phyloP scores from a whole-genome alignment of 257 asterid species.

The Handroanthus guayacan region DNA sequence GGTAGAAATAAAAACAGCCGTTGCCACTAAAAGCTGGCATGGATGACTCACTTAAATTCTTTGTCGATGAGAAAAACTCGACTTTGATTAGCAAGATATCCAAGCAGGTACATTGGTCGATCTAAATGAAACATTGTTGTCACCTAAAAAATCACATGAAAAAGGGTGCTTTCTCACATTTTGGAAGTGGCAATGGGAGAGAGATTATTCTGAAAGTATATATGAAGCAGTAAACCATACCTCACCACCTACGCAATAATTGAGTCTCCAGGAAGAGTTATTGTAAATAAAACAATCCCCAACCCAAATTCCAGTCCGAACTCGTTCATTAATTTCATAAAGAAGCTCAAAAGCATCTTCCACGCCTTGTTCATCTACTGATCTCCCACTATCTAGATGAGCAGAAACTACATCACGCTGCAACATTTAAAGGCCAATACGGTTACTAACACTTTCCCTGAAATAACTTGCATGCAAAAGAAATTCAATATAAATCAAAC shows the following conservation, averaged over 20 bases:
- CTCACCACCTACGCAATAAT: conserved; percentile 99
- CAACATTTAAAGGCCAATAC: conserved; percentile 39
- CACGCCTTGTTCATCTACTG: conserved; percentile 92
- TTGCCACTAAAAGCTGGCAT: conserved; percentile 22
- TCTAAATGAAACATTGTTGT: conserved; percentile 98
- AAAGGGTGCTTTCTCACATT: conserved; percentile 26
- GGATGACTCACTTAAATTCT: conserved; percentile 92
- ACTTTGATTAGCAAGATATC: conserved; percentile 95
- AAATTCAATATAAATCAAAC: conserved; percentile 12
- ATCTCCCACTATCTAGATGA: conserved; percentile 86
- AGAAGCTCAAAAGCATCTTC: conserved; percentile 99
- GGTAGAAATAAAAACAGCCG: not conserved
- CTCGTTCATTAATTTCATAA: conserved; percentile 94
- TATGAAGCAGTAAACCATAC: conserved; percentile 49
- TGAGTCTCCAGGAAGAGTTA: conserved; percentile 96
- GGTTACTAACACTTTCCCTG: conserved; percentile 39
- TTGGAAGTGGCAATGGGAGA: conserved; percentile 26
- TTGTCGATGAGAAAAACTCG: conserved; percentile 91
- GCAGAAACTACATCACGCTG: conserved; percentile 97
- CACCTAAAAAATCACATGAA: conserved; percentile 58
- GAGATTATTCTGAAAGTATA: conserved; percentile 4
- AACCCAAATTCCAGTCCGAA: conserved; percentile 97
- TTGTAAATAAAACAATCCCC: conserved; percentile 98
- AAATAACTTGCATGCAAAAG: conserved; percentile 6
- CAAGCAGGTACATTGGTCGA: conserved; percentile 98